Evolutionary conservation across 1,284 basidiomycete species (phyloP).

Genomic region (Cryptococcus maquisensis): DNA sequence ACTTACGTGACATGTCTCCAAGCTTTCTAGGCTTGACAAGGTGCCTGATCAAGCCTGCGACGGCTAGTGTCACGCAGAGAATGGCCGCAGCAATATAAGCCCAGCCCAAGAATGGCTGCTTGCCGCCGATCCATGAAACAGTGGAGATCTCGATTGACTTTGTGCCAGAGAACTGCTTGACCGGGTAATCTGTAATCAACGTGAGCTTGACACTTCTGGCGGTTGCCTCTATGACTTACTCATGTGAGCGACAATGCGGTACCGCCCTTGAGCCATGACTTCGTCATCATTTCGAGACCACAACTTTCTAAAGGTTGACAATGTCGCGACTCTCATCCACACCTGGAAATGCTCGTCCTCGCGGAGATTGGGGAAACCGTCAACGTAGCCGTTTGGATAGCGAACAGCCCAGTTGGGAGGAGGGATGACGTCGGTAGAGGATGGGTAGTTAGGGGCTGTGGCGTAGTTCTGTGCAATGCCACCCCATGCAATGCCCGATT

Average conservation of each 20-base stretch:
- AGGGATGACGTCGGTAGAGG: slow-evolving; percentile 65
- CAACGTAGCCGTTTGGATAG: slow-evolving; percentile 73
- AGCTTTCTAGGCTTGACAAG: slow-evolving; percentile 83
- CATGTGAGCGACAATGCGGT: slow-evolving; percentile 71
- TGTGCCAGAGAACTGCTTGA: slow-evolving; percentile 83
- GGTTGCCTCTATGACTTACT: slow-evolving; percentile 56
- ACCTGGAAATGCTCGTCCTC: slow-evolving; percentile 94
- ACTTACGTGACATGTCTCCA: slow-evolving; percentile 43
- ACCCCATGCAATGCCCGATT: slow-evolving; percentile 85
- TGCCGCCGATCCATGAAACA: slow-evolving; percentile 96
- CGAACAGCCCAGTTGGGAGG: slow-evolving; percentile 83
- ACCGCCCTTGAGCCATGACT: slow-evolving; percentile 67
- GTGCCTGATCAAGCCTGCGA: slow-evolving; percentile 86
- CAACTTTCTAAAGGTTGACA: slow-evolving; percentile 94
- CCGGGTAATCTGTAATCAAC: slow-evolving; percentile 74
- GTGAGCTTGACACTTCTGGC: no score
- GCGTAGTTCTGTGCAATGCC: slow-evolving; percentile 89
- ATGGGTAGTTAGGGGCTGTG: slow-evolving; percentile 54
- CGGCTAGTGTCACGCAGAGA: slow-evolving; percentile 80
- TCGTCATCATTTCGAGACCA: slow-evolving; percentile 85
- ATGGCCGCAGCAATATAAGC: slow-evolving; percentile 87
- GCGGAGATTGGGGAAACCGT: slow-evolving; percentile 69
- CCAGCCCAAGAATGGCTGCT: slow-evolving; percentile 89
- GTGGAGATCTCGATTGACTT: slow-evolving; percentile 97
- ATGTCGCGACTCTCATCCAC: slow-evolving; percentile 97